Base-by-base conservation (phyloP, 257 asterid species). In the Petunia axillaris region DNA sequence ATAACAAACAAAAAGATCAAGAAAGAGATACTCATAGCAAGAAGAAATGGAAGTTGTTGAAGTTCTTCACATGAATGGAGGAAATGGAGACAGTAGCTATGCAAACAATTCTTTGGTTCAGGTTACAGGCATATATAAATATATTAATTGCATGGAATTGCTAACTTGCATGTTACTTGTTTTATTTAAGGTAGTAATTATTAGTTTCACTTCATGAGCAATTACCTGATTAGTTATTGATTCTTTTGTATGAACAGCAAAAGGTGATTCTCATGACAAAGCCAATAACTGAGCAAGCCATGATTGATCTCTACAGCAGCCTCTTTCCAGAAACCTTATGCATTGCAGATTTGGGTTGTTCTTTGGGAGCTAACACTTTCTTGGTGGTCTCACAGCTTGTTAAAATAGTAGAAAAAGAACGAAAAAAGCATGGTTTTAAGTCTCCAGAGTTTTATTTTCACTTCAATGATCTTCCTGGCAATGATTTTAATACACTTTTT, bases 61-160 rank as follows among this genome's bases (percentile, higher is more conserved):
- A n/a, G 87, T 87, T 38, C 89, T 88, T 86, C 93, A 81, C 82
- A 91, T 91, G 95, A 91, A 91, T 36, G 91, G 90, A 66, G 95
- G 93, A 25, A 8, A 48, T 41, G 91, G 91, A 77, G 89, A 89
- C 1, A 39, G 53, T 79, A 88, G 95, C 60, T 91, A 91, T 78
- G 92, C 95, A 38, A 84, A 64, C 78, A 91, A 91, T 87, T 91
- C 93, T 13, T 36, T 79, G n/a, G 76, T 88, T 80, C 95, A 89
- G 91, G 94, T 89, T 46, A 36, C 1, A 46, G 16, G 8, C 16
- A 66, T 67, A 25, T 25, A 25, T 25, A 25, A 25, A 25, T 25
- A 25, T 68, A 25, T 15, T 67, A 11, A 15, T 6, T 4, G 38
- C 50, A 41, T 15, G 35, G 38, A 67, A 15, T 40, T 15, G 41